phyloP scores from a whole-genome alignment of 2,329 filamentous ascomycete species.

The Exophiala oligosperma region DNA sequence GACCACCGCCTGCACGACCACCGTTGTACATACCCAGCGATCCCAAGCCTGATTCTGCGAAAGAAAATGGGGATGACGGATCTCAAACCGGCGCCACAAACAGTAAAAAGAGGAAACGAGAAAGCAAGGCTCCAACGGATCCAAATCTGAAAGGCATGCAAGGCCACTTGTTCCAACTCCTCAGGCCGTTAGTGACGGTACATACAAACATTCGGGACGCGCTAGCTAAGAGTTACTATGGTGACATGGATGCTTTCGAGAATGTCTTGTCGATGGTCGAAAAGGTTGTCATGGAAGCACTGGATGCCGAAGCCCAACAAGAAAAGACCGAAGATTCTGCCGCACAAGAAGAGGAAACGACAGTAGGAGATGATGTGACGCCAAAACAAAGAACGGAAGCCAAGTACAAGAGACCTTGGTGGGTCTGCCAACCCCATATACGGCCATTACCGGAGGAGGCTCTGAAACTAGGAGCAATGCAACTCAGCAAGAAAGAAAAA shows the following conservation, averaged over 20 bases:
- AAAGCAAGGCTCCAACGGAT: slow-evolving; percentile 39
- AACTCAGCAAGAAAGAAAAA: slow-evolving; percentile 63
- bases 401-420: slow-evolving; percentile 79
- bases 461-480: slow-evolving; percentile 74
- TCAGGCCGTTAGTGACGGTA: slow-evolving; percentile 75
- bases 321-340: slow-evolving; percentile 56
- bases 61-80: background rate
- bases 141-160: slow-evolving; percentile 80
- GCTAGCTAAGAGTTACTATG: slow-evolving; percentile 67
- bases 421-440: slow-evolving; percentile 86
- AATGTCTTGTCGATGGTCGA: slow-evolving; percentile 75
- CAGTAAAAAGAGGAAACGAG: slow-evolving; percentile 40
- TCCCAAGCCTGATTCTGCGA: slow-evolving; percentile 20
- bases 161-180: slow-evolving; percentile 87
- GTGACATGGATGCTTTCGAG: slow-evolving; percentile 76
- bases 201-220: slow-evolving; percentile 84
- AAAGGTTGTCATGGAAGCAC: slow-evolving; percentile 60
- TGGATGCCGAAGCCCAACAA: slow-evolving; percentile 16
- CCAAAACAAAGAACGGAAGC: slow-evolving; percentile 59
- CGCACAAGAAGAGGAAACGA: slow-evolving; percentile 57
- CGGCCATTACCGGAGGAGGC: slow-evolving; percentile 86
- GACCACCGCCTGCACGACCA: slow-evolving; percentile 63
- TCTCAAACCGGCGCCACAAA: slow-evolving; percentile 25
- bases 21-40: slow-evolving; percentile 71
- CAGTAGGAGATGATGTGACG: slow-evolving; percentile 32